Percentiles rank a stretch among this genome's conserved stretches.
Evolutionary conservation across 2,329 filamentous ascomycete genomes (phyloP).

Genomic region (Hymenoscyphus linearis): DNA sequence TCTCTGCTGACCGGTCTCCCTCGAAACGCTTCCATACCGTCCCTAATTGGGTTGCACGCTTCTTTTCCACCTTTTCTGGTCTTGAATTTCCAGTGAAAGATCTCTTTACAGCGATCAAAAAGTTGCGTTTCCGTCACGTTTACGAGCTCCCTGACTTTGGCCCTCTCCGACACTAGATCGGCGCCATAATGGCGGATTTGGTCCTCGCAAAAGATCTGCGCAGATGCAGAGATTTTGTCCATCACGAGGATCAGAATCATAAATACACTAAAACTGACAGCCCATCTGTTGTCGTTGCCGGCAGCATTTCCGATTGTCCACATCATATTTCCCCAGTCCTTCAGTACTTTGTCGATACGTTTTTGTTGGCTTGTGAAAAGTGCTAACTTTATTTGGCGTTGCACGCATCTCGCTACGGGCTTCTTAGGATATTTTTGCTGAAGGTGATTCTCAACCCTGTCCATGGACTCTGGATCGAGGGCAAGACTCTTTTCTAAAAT

Average conservation of each 20-base stretch:
- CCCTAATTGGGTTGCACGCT: conserved; percentile 31
- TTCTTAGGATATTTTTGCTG: conserved; percentile 21
- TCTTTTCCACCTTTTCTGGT: conserved; percentile 31
- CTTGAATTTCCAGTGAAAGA: conserved; percentile 32
- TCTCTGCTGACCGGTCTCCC: conserved; percentile 19
- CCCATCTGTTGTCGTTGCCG: conserved; percentile 29
- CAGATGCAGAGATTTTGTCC: conserved; percentile 24
- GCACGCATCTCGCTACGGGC: conserved; percentile 26
- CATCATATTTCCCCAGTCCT: conserved; percentile 30
- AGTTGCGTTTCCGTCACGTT: conserved; percentile 27
- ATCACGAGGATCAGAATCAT: conserved; percentile 27
- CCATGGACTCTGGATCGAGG: conserved; percentile 25
- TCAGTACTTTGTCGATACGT: conserved; percentile 26
- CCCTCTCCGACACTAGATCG: conserved; percentile 20
- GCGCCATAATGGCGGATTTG: conserved; percentile 22
- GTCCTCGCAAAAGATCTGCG: conserved; percentile 23
- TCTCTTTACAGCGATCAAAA: conserved; percentile 31
- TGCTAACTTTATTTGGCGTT: conserved; percentile 30
- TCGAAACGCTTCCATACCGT: conserved; percentile 26
- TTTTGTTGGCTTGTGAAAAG: conserved; percentile 28
- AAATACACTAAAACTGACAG: conserved; percentile 29
- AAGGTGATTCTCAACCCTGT: conserved; percentile 22
- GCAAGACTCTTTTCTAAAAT: conserved; percentile 30
- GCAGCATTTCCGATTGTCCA: conserved; percentile 26
- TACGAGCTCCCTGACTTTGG: conserved; percentile 21